Evolutionary conservation across 2,329 filamentous ascomycete species (phyloP).

Genomic region (Colletotrichum sidae): DNA sequence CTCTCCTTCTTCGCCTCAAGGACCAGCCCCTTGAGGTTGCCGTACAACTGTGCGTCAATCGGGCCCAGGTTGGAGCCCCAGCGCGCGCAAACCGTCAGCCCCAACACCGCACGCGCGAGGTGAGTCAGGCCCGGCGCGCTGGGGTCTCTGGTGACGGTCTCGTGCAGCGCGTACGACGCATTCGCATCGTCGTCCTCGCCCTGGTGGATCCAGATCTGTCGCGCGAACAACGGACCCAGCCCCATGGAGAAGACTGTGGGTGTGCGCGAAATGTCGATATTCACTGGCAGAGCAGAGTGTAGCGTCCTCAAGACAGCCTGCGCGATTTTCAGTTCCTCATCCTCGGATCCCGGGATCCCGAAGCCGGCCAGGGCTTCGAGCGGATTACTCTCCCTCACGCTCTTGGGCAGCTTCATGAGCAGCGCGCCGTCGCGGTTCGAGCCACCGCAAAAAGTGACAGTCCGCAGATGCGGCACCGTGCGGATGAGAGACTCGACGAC

Average conservation of each 20-base stretch:
- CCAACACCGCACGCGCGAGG: conserved; percentile 75
- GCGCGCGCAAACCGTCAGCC: conserved; percentile 76
- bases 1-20: conserved; percentile 50
- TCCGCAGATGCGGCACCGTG: conserved; percentile 76
- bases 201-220: conserved; percentile 62
- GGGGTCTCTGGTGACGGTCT: conserved; percentile 76
- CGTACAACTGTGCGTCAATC: conserved; percentile 57
- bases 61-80: conserved; percentile 74
- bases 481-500: conserved; percentile 81
- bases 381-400: conserved; percentile 73
- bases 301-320: conserved; percentile 53
- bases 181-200: conserved; percentile 64
- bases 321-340: conserved; percentile 45
- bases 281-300: conserved; percentile 54
- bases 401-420: conserved; percentile 73
- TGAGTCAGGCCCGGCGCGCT: conserved; percentile 81
- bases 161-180: conserved; percentile 77
- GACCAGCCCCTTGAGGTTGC: conserved; percentile 56
- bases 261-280: conserved; percentile 48
- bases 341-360: conserved; percentile 18
- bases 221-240: conserved; percentile 58
- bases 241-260: conserved; percentile 57
- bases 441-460: conserved; percentile 86
- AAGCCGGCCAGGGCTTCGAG: conserved; percentile 56
- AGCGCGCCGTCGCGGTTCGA: conserved; percentile 88